These are phyloP conservation scores for Hirschfeldia incana DNA, from an alignment of 345 rosid genomes.

Conservation along the genomic window DNA sequence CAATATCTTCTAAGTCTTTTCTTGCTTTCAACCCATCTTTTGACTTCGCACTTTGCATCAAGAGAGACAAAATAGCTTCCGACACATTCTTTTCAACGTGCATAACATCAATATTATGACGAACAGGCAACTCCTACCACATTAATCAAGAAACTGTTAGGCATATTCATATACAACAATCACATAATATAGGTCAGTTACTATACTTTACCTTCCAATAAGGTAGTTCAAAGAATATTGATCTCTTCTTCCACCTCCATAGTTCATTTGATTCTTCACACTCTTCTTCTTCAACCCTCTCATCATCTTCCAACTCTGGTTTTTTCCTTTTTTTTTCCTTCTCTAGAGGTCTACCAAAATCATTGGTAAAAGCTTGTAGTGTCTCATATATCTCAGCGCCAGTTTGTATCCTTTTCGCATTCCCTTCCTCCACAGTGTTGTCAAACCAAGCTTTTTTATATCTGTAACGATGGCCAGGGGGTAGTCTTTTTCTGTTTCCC, in stretches of 20 bases:
- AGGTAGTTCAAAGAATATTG: slow-evolving; percentile 2
- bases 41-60: not conserved
- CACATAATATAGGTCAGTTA: not conserved
- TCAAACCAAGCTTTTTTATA: not conserved
- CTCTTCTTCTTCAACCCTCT: slow-evolving; percentile 2
- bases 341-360: not conserved
- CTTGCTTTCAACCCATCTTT: not conserved
- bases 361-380: not conserved
- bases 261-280: slow-evolving; percentile 3
- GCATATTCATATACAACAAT: not conserved
- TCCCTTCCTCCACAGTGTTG: not conserved
- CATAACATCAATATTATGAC: not conserved
- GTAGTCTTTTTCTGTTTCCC: not conserved
- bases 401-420: not conserved
- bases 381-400: not conserved
- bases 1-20: not conserved
- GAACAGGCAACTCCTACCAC: not conserved
- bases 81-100: not conserved
- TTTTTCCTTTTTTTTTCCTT: not conserved
- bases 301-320: not conserved
- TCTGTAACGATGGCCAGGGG: not conserved
- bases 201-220: not conserved
- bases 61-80: not conserved
- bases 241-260: slow-evolving; percentile 4
- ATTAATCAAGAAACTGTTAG: not conserved